Percentiles rank a stretch among this genome's conserved stretches.
Evolutionary conservation across 768 basidiomycete genomes (phyloP).

Genomic region (Suillus hirtellus): DNA sequence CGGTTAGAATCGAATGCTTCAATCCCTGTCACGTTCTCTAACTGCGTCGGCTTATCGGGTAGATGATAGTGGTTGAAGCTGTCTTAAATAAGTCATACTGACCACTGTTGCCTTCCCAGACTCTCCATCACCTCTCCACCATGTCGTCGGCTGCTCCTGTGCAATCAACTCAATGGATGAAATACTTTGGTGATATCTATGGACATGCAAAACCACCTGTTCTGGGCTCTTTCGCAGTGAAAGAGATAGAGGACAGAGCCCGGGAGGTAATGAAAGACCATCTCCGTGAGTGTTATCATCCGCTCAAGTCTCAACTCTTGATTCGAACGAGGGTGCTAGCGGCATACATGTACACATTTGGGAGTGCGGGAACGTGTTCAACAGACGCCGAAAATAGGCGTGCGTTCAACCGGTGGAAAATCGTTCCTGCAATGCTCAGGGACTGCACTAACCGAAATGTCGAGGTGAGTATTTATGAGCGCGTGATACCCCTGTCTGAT

Average conservation of each 20-base stretch:
- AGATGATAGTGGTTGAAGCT: too few relatives aligned
- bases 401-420: constrained; percentile 65
- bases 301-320: constrained; percentile 1
- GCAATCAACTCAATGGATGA: constrained; percentile 27
- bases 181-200: constrained; percentile 27
- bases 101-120: background rate
- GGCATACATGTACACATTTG: constrained; percentile 75
- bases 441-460: constrained; percentile 57
- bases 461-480: constrained; percentile 43
- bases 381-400: constrained; percentile 69
- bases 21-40: constrained; percentile 37
- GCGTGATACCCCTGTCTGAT: background rate
- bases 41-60: background rate
- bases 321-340: constrained; percentile 33
- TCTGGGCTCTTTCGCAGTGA: constrained; percentile 60
- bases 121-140: background rate
- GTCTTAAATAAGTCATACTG: background rate
- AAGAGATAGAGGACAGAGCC: constrained; percentile 68
- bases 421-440: constrained; percentile 81
- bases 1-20: background rate
- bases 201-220: constrained; percentile 18
- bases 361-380: constrained; percentile 69
- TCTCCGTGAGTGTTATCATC: constrained; percentile 40
- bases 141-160: constrained; percentile 25
- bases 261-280: constrained; percentile 60